A percentile compares a stretch with the other conserved stretches of the same genome.
These are phyloP conservation scores for Calonectria naviculata DNA, from an alignment of 2,329 filamentous ascomycete species.

Conservation along the genomic window DNA sequence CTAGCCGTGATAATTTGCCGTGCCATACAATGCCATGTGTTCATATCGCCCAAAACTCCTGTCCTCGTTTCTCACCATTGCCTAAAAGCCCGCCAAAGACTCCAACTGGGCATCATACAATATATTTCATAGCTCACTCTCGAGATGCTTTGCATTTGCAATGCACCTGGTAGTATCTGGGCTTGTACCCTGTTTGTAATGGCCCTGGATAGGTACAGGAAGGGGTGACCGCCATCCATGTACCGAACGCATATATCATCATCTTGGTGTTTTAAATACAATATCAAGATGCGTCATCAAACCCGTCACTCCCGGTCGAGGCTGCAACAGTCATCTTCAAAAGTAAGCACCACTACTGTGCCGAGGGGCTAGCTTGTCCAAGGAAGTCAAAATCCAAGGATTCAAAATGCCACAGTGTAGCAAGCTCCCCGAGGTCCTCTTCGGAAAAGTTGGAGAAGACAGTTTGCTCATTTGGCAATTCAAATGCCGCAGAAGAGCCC, in stretches of 20 bases:
- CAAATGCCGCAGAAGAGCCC: not conserved
- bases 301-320: no score
- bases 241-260: no score
- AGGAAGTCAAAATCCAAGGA: constrained; percentile 47
- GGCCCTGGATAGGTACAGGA: not conserved
- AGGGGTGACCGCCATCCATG: not conserved
- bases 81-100: not conserved
- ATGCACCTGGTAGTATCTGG: not conserved
- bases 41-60: not conserved
- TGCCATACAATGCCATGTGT: not conserved
- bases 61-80: not conserved
- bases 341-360: not conserved
- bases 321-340: no score
- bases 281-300: not conserved
- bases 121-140: not conserved
- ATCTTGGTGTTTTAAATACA: not conserved
- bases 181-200: not conserved
- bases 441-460: constrained; percentile 44
- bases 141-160: not conserved
- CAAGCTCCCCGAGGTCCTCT: constrained; percentile 47
- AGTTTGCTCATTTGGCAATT: constrained; percentile 19
- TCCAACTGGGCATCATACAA: not conserved
- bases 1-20: not conserved
- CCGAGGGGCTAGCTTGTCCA: constrained; percentile 1
- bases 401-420: constrained; percentile 48